Conservation (phyloP, 306 rosid species). For the Alnus glutinosa region DNA sequence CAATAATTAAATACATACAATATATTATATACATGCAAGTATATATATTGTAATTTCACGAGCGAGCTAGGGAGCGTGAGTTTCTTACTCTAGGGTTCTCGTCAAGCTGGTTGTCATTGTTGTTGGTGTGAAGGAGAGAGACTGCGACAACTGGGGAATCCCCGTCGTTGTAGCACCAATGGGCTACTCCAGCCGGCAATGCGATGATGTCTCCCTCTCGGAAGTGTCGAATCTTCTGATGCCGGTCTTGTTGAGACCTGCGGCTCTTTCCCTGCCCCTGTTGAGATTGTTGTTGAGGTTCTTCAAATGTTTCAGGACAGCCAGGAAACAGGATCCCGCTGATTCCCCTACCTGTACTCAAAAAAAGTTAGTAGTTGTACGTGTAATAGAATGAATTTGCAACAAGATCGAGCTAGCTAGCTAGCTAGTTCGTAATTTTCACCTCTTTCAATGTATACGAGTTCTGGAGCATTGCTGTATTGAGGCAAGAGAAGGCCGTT, state of each 20-base stretch:
- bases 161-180: slow-evolving; percentile 43
- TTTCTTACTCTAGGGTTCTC: slow-evolving; percentile 47
- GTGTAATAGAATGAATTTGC: no score
- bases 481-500: slow-evolving; percentile 54
- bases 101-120: slow-evolving; percentile 59
- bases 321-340: slow-evolving; percentile 35
- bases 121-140: slow-evolving; percentile 44
- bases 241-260: slow-evolving; percentile 27
- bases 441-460: slow-evolving; percentile 40
- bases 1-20: not conserved
- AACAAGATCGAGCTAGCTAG: no score
- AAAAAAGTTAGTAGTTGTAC: no score
- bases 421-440: no score
- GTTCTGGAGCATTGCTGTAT: slow-evolving; percentile 40
- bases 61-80: not conserved
- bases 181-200: slow-evolving; percentile 39
- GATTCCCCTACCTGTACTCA: slow-evolving; percentile 34
- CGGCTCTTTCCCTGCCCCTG: not conserved
- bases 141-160: slow-evolving; percentile 31
- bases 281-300: slow-evolving; percentile 35
- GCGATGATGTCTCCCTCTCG: slow-evolving; percentile 43
- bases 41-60: not conserved
- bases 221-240: slow-evolving; percentile 36
- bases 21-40: no score
- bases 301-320: slow-evolving; percentile 45